Conservation (phyloP, 148 eudicot genomes). For the Polygonum aviculare region DNA sequence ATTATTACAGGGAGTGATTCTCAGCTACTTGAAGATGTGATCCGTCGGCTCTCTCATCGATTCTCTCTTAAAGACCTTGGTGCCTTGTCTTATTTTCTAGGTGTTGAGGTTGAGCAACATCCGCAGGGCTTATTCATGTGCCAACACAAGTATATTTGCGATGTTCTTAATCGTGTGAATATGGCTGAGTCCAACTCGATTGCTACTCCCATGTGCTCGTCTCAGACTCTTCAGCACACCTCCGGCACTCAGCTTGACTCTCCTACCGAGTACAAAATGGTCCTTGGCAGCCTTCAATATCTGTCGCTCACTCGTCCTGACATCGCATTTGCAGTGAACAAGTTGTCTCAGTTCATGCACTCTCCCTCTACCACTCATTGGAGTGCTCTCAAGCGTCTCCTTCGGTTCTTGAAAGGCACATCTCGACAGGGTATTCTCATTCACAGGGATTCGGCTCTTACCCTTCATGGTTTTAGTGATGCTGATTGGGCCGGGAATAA, state of each 20-base stretch:
- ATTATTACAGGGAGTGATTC: neutral
- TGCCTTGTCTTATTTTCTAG: neutral
- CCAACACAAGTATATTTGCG: neutral
- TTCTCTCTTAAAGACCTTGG: neutral
- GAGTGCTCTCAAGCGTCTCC: neutral
- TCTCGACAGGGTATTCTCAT: neutral
- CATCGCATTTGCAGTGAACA: neutral
- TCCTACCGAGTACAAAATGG: neutral
- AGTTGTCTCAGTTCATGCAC: neutral
- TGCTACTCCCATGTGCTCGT: neutral
- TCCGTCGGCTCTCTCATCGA: neutral
- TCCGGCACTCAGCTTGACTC: neutral
- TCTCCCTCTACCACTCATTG: neutral
- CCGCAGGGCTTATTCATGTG: neutral
- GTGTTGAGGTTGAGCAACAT: neutral
- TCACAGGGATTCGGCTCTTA: neutral
- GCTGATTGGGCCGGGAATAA: neutral
- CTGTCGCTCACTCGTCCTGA: neutral
- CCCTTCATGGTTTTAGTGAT: neutral
- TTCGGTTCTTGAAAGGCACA: neutral
- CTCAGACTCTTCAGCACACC: neutral
- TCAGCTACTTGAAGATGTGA: neutral
- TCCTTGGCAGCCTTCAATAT: neutral
- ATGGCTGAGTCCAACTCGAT: neutral
- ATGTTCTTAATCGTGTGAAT: neutral